Percentiles rank a stretch among this genome's conserved stretches.
These are phyloP conservation scores for Globisporangium acanthophoron DNA, from an alignment of 352 stramenopile genomes.

Conservation along the genomic window DNA sequence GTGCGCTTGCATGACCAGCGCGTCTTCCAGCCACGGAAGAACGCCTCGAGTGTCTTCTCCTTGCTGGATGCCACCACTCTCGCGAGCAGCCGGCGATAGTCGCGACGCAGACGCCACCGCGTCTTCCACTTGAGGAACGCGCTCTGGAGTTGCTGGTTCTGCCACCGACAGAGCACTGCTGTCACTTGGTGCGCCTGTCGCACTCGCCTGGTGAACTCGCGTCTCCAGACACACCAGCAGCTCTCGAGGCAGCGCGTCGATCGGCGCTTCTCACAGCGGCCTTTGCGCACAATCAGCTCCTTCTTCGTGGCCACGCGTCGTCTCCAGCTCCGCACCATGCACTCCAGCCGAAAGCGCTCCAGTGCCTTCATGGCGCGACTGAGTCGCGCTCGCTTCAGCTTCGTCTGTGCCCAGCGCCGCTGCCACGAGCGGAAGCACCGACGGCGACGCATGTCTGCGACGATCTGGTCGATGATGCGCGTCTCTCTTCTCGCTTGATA, in stretches of 20 bases:
- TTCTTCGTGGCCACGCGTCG: background rate
- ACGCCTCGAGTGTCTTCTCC: constrained; percentile 12
- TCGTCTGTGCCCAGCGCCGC: constrained; percentile 1
- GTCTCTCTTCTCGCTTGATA: background rate
- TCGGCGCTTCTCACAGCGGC: background rate
- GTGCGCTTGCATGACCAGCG: background rate
- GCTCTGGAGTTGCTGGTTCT: constrained; percentile 15
- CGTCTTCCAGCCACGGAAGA: constrained; percentile 26
- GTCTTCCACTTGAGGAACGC: constrained; percentile 33
- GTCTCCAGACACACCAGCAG: constrained; percentile 21
- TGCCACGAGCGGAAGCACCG: constrained; percentile 18
- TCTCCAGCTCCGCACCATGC: constrained; percentile 18
- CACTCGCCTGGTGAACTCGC: constrained; percentile 9
- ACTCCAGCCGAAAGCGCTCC: background rate
- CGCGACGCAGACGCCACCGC: constrained; percentile 22
- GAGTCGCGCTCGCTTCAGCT: constrained; percentile 2
- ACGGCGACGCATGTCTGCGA: background rate
- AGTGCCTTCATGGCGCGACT: constrained; percentile 11
- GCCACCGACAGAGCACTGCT: constrained; percentile 18
- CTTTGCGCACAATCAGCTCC: background rate
- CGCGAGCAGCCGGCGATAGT: constrained; percentile 21
- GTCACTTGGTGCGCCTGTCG: constrained; percentile 14
- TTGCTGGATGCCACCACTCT: constrained; percentile 8
- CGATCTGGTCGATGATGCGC: constrained; percentile 1
- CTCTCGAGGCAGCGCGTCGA: background rate